Percentiles rank a stretch among this genome's conserved stretches.
Evolutionary conservation across 208 protist species (phyloP).

Genomic region (Wallacemonas sp.): DNA sequence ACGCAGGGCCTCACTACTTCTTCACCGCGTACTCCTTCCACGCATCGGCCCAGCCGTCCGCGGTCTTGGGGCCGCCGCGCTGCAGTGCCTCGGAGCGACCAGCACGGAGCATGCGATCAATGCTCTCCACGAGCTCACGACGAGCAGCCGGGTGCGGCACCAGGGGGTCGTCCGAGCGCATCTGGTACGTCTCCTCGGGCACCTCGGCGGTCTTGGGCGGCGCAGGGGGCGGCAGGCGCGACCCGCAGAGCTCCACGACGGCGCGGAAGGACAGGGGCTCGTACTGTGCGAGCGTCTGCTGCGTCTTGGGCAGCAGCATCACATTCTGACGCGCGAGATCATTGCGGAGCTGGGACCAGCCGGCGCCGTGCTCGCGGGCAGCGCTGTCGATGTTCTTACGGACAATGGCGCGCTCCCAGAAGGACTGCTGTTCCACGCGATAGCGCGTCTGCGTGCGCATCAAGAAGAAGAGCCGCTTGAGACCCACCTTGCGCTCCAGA

Average conservation of each 20-base stretch:
- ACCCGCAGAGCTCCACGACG: slow-evolving; percentile 84
- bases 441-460: slow-evolving; percentile 90
- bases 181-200: slow-evolving; percentile 67
- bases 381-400: slow-evolving; percentile 89
- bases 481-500: slow-evolving; percentile 80
- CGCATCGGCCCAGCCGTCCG: slow-evolving; percentile 66
- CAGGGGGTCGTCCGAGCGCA: slow-evolving; percentile 21
- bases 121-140: slow-evolving; percentile 56
- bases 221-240: slow-evolving; percentile 75
- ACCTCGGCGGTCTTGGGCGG: slow-evolving; percentile 60
- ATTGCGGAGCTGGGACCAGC: slow-evolving; percentile 76
- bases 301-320: slow-evolving; percentile 66
- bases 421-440: slow-evolving; percentile 80
- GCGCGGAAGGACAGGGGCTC: slow-evolving; percentile 89
- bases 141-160: slow-evolving; percentile 53
- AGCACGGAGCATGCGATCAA: slow-evolving; percentile 65
- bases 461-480: slow-evolving; percentile 85
- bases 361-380: slow-evolving; percentile 79
- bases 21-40: slow-evolving; percentile 83
- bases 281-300: slow-evolving; percentile 85
- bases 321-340: slow-evolving; percentile 86
- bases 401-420: slow-evolving; percentile 83
- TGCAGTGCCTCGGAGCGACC: slow-evolving; percentile 39
- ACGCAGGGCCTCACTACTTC: slow-evolving; percentile 16
- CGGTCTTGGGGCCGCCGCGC: slow-evolving; percentile 34